Percentiles rank a stretch among this genome's conserved stretches.
These are phyloP conservation scores for Pleurotus giganteus DNA, from an alignment of 768 basidiomycete species.

Conservation along the genomic window DNA sequence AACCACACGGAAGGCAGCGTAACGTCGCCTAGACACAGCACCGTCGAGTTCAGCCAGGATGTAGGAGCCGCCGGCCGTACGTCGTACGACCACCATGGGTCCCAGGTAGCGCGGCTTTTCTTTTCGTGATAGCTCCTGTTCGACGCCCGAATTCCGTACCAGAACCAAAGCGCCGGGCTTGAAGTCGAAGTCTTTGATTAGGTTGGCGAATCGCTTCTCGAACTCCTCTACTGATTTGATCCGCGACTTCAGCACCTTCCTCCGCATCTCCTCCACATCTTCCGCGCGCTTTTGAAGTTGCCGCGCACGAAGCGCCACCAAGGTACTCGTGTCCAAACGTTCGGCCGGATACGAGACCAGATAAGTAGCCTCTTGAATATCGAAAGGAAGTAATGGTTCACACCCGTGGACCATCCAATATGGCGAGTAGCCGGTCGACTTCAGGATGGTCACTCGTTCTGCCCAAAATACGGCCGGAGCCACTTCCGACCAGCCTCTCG, in stretches of 20 bases:
- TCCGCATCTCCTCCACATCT: constrained; percentile 11
- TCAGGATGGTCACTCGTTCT: constrained; percentile 24
- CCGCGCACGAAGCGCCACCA: constrained; percentile 12
- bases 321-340: constrained; percentile 10
- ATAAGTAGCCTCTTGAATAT: constrained; percentile 10
- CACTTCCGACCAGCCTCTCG: constrained; percentile 23
- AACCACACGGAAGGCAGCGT: constrained; percentile 15
- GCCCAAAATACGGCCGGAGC: constrained; percentile 26
- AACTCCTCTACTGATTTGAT: constrained; percentile 12
- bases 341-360: background rate
- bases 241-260: constrained; percentile 9
- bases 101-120: constrained; percentile 22
- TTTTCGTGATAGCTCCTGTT: constrained; percentile 18
- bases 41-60: constrained; percentile 14
- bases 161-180: constrained; percentile 25
- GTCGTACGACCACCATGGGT: constrained; percentile 21
- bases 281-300: constrained; percentile 17
- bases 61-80: constrained; percentile 15
- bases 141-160: constrained; percentile 23
- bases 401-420: constrained; percentile 26
- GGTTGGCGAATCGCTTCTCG: constrained; percentile 8
- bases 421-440: constrained; percentile 26
- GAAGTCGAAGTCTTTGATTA: constrained; percentile 24
- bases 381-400: constrained; percentile 25
- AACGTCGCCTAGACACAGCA: background rate